Conservation (phyloP, 2,329 filamentous ascomycete species). For the Lasiodiplodia hormozganensis region DNA sequence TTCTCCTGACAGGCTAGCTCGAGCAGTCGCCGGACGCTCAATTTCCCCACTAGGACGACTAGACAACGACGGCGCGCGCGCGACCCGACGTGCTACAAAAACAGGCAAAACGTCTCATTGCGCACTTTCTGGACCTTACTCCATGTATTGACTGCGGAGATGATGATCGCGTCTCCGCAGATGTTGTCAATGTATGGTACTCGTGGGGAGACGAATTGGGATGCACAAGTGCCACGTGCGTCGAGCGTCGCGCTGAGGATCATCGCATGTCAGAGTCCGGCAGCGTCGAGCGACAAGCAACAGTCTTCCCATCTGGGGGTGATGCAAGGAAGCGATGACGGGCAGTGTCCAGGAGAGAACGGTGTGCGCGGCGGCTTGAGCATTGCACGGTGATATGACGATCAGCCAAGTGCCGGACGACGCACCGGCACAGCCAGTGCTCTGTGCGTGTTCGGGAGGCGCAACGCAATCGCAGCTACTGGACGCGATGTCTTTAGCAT, state of each 20-base stretch:
- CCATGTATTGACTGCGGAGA: conserved; percentile 9
- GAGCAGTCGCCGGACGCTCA: conserved; percentile 17
- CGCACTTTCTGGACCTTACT: background rate
- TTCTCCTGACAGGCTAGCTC: conserved; percentile 18
- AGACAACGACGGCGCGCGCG: conserved; percentile 1
- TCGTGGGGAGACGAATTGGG: background rate
- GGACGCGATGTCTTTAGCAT: conserved; percentile 1
- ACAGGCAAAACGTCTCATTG: background rate
- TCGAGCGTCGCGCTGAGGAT: conserved; percentile 5
- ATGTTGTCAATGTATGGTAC: background rate
- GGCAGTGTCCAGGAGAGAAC: background rate
- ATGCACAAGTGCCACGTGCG: conserved; percentile 18
- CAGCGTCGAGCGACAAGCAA: background rate
- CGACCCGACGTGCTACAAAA: conserved; percentile 1
- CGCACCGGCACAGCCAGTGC: conserved; percentile 11
- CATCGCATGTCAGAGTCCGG: conserved; percentile 5
- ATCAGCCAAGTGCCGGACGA: conserved; percentile 19
- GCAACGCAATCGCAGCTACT: background rate
- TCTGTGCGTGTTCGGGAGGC: conserved; percentile 11
- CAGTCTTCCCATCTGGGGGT: conserved; percentile 4
- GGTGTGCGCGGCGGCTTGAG: conserved; percentile 14
- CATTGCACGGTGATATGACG: conserved; percentile 12
- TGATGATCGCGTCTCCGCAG: conserved; percentile 6
- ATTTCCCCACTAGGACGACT: conserved; percentile 13
- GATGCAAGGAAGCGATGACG: conserved; percentile 23